Evolutionary conservation across 495 filamentous ascomycete species (phyloP).

Genomic region (Penicillium malachiteum): DNA sequence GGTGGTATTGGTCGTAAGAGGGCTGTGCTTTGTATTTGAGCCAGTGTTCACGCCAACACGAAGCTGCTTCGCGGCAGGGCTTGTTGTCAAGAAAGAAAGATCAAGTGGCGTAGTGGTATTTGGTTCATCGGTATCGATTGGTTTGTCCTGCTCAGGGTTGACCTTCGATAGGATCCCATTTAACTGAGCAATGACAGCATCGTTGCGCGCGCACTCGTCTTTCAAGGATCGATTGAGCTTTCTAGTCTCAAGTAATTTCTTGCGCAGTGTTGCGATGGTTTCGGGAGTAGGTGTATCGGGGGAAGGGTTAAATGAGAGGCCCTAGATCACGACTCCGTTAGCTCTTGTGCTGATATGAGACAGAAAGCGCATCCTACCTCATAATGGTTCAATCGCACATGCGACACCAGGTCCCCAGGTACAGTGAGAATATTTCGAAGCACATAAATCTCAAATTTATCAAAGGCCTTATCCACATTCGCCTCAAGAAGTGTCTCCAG

Average conservation of each 20-base stretch:
- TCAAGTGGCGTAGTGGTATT: slow-evolving; percentile 29
- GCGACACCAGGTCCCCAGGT: slow-evolving; percentile 66
- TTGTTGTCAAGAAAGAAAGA: slow-evolving; percentile 55
- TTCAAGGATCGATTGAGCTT: slow-evolving; percentile 74
- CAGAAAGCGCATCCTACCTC: slow-evolving; percentile 49
- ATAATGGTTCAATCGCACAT: slow-evolving; percentile 84
- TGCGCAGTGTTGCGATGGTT: slow-evolving; percentile 66
- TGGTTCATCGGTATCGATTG: slow-evolving; percentile 10
- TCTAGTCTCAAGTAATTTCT: slow-evolving; percentile 75
- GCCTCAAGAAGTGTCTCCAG: slow-evolving; percentile 90
- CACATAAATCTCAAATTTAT: slow-evolving; percentile 78
- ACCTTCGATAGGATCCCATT: slow-evolving; percentile 49
- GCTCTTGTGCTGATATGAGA: slow-evolving; percentile 14
- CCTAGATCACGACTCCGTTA: slow-evolving; percentile 21
- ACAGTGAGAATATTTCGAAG: slow-evolving; percentile 86
- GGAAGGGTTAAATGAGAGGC: slow-evolving; percentile 32
- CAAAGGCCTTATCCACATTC: slow-evolving; percentile 75
- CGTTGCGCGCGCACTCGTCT: slow-evolving; percentile 75
- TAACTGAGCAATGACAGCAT: slow-evolving; percentile 65
- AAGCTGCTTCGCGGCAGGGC: slow-evolving; percentile 43
- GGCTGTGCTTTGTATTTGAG: slow-evolving; percentile 37
- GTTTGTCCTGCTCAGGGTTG: slow-evolving; percentile 4
- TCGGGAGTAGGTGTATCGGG: slow-evolving; percentile 57
- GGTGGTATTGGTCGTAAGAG: slow-evolving; percentile 69
- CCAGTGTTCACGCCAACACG: slow-evolving; percentile 42